phyloP scores from a whole-genome alignment of 208 protist species.

The Acanthamoeba royreba region DNA sequence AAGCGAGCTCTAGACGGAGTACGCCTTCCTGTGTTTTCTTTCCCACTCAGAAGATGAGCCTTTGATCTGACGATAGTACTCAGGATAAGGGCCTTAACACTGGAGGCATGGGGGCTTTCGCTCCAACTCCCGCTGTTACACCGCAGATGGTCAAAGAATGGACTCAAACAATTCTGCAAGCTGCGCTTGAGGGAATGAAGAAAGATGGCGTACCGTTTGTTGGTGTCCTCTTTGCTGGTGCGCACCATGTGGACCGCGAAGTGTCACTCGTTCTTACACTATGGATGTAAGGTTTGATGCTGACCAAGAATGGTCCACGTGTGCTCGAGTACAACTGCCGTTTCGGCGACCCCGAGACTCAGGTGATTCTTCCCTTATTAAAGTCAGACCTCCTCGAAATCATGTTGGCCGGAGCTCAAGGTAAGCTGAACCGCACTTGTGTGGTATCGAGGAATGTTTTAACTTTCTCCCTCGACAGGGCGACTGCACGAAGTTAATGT shows the following conservation, averaged over 20 bases:
- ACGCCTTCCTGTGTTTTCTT: too few relatives aligned
- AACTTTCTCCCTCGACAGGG: conserved; percentile 14
- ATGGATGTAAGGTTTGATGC: conserved; percentile 68
- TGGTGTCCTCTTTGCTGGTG: conserved; percentile 76
- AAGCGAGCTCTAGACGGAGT: conserved; percentile 70
- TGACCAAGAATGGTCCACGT: conserved; percentile 57
- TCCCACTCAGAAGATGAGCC: too few relatives aligned
- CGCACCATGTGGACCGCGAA: too few relatives aligned
- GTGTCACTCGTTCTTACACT: too few relatives aligned
- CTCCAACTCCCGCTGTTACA: conserved; percentile 61
- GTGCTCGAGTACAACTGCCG: conserved; percentile 79
- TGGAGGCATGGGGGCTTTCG: conserved; percentile 80
- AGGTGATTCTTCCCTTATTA: conserved; percentile 69
- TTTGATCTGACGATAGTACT: too few relatives aligned
- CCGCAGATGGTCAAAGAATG: background rate
- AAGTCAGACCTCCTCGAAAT: conserved; percentile 59
- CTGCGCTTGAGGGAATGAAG: conserved; percentile 73
- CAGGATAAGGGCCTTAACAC: conserved; percentile 74
- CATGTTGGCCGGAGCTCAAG: conserved; percentile 16
- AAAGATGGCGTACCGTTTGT: conserved; percentile 74
- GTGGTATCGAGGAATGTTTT: too few relatives aligned
- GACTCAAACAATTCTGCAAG: conserved; percentile 63
- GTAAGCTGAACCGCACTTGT: too few relatives aligned
- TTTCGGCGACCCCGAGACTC: conserved; percentile 81
- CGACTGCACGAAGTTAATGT: conserved; percentile 62